A percentile compares a stretch with the other conserved stretches of the same genome.
Conservation (phyloP, 176 grass and related monocot species). For the Rhipidocladum racemiflorum region DNA sequence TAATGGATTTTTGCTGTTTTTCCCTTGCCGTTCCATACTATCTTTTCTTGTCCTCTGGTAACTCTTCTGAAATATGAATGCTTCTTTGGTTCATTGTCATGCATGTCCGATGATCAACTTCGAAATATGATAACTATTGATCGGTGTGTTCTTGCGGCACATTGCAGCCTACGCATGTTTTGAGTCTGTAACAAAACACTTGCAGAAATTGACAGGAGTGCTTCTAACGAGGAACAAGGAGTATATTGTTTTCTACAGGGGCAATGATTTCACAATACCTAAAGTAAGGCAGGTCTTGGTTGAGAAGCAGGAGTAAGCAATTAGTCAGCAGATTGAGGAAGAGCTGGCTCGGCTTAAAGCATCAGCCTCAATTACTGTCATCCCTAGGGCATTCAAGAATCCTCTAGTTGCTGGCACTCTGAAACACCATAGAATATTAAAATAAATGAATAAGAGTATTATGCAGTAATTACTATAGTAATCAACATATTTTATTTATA, state of each 20-base stretch:
- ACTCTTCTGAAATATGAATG: constrained; percentile 3
- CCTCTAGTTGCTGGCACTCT: constrained; percentile 77
- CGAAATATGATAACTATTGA: not conserved
- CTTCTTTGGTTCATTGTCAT: constrained; percentile 17
- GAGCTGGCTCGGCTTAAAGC: constrained; percentile 72
- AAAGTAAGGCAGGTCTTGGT: constrained; percentile 65
- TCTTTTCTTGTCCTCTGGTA: not conserved
- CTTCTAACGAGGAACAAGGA: constrained; percentile 97
- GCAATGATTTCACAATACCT: constrained; percentile 81
- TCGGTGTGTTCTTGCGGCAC: not conserved
- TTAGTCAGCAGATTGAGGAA: constrained; percentile 67
- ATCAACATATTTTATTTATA: too few relatives aligned
- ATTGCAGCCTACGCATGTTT: constrained; percentile 20
- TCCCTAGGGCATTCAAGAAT: constrained; percentile 38
- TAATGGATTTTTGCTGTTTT: not conserved
- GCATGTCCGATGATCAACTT: not conserved
- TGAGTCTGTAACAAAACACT: constrained; percentile 31
- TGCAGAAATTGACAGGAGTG: constrained; percentile 95
- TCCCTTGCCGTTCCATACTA: not conserved
- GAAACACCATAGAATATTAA: too few relatives aligned
- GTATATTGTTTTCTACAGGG: constrained; percentile 88
- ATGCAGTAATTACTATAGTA: too few relatives aligned
- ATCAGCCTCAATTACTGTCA: constrained; percentile 40
- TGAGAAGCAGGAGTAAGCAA: constrained; percentile 62
- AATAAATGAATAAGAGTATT: too few relatives aligned